Evolutionary conservation across 768 basidiomycete species (phyloP).

Genomic region (Termitomyces sp.): DNA sequence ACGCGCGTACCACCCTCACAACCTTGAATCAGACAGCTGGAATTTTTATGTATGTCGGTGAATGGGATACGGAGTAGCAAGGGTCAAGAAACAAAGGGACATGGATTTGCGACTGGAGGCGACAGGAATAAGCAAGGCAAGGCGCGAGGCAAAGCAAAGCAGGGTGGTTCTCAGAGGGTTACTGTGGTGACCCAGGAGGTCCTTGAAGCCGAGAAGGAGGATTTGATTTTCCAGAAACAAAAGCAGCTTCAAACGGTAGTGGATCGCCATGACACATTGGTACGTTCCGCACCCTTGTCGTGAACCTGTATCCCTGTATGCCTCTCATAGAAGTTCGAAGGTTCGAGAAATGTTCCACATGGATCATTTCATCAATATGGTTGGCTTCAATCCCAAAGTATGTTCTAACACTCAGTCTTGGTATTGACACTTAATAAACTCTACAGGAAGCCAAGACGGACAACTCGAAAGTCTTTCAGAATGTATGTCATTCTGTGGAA

Average conservation of each 20-base stretch:
- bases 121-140: conserved; percentile 16
- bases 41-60: conserved; percentile 5
- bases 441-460: conserved; percentile 68
- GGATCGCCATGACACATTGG: conserved; percentile 69
- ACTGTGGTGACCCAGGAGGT: conserved; percentile 18
- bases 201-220: conserved; percentile 31
- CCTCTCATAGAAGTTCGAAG: conserved; percentile 26
- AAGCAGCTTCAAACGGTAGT: conserved; percentile 50
- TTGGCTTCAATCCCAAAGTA: conserved; percentile 74
- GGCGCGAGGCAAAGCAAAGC: conserved; percentile 12
- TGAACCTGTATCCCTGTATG: conserved; percentile 3
- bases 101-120: conserved; percentile 6
- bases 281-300: conserved; percentile 32
- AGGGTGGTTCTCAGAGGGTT: conserved; percentile 4
- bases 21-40: conserved; percentile 5
- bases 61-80: conserved; percentile 11
- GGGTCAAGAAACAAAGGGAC: conserved; percentile 2
- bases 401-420: conserved; percentile 14
- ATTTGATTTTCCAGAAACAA: conserved; percentile 56
- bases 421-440: conserved; percentile 2
- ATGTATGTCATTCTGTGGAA: conserved; percentile 40
- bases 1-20: conserved; percentile 5
- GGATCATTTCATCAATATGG: conserved; percentile 71
- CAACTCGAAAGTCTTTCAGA: conserved; percentile 62
- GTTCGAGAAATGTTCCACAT: conserved; percentile 88